Percentiles rank a stretch among this genome's conserved stretches.
These are phyloP conservation scores for Zalaria sp. DNA, from an alignment of 2,329 filamentous ascomycete genomes.

Conservation along the genomic window DNA sequence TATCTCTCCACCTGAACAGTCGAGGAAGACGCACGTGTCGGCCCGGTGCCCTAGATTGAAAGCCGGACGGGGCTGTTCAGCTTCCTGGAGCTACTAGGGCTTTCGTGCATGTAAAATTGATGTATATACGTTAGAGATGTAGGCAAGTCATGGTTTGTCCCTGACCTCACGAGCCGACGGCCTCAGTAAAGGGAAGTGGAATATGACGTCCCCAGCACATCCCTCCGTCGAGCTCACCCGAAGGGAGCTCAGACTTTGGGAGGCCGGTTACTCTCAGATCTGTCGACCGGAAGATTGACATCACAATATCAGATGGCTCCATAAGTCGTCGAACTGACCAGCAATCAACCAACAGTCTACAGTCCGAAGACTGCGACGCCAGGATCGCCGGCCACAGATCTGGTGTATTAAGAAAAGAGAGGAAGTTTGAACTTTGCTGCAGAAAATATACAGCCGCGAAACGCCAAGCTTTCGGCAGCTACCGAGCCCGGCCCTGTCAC, in stretches of 20 bases:
- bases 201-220: slow-evolving; percentile 60
- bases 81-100: too few species aligned
- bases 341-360: slow-evolving; percentile 57
- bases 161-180: slow-evolving; percentile 81
- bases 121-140: too few species aligned
- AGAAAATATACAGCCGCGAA: background rate
- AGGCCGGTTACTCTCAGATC: slow-evolving; percentile 62
- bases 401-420: slow-evolving; percentile 30
- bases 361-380: slow-evolving; percentile 28
- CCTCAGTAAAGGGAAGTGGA: slow-evolving; percentile 79
- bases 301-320: slow-evolving; percentile 63
- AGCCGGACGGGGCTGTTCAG: too few species aligned
- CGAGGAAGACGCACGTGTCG: too few species aligned
- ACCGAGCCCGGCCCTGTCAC: too few species aligned
- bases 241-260: slow-evolving; percentile 52
- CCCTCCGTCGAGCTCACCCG: slow-evolving; percentile 52
- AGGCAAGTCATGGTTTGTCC: slow-evolving; percentile 63
- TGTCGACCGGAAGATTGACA: slow-evolving; percentile 91
- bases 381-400: slow-evolving; percentile 83
- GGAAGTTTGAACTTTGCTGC: slow-evolving; percentile 4
- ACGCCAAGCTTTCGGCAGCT: too few species aligned
- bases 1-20: too few species aligned
- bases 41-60: too few species aligned
- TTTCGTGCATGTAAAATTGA: too few species aligned
- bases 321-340: slow-evolving; percentile 76